Base-by-base conservation (phyloP, 2,329 filamentous ascomycete genomes). In the Pseudogymnoascus sp. region DNA sequence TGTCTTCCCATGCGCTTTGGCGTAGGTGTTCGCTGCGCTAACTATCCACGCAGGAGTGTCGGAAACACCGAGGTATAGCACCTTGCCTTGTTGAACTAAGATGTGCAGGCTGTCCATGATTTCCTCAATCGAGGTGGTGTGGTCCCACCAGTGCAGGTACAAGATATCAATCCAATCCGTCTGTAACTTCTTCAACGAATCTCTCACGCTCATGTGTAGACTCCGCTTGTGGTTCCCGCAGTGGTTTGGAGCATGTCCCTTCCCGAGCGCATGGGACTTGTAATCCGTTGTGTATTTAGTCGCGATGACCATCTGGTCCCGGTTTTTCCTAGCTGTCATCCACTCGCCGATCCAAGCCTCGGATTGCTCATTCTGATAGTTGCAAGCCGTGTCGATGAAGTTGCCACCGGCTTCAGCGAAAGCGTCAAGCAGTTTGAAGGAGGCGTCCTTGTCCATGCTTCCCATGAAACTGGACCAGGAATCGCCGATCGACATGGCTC, bases 21-120 rank as follows among this genome's bases (percentile, higher is more conserved):
- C 90, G 70, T 91, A 88, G 71, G 86, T 80, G 62, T 88, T 88
- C 16, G 84, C 84, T 69, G 85, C 86, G 69, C 80, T 81, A 12
- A 88, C 86, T n/a, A 88, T 74, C 87, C 87, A 90, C 7, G 88
- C 88, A 0, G 88, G 88, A 0, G 84, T 85, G 68, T 90, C 87
- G 53, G 81, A 85, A 72, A 89, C 79, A 3, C 88, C 88, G 1
- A 90, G 77, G 67, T 89, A 89, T 14, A 87, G 75, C 0, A 90
- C 85, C 68, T 89, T 89, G 16, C 87, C 85, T 5, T 78, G 71
- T 0, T 72, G 64, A 0, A 89, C 84, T 7, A 88, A 76, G 18
- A 79, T 76, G 70, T 89, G 87, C 42, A 90, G 77, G 1, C 80
- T 80, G 64, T 89, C 84, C 88, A 90, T 90, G 53, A 90, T 60